Base-by-base conservation (phyloP, 345 rosid genomes). In the Bretschneidera sinensis region DNA sequence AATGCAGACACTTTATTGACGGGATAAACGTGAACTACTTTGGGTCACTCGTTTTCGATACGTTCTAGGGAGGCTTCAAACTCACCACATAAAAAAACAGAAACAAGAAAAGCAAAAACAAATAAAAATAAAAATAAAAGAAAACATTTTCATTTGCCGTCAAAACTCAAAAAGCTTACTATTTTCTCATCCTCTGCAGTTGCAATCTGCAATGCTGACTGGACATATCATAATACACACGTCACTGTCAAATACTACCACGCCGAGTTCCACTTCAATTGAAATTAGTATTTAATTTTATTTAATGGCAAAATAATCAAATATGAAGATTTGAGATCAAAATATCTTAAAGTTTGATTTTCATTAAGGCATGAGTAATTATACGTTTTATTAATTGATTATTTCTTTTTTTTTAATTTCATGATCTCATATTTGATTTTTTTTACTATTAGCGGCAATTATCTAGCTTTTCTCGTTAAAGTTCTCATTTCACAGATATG, bases 21-120 rank as follows among this genome's bases (percentile, higher is more conserved):
- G 45, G 50, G 55, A 55, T 50, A 61, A 56, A 23, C 18, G 47
- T 9, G 53, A 21, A 0, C 20, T 19, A n/a, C 28, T 55, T 19
- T 13, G 4, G 49, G 50, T 67, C 71, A 64, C 57, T 51, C 64
- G 45, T 68, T 67, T 49, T 1, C 59, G 62, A 23, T 50, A 54
- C 18, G 23, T 45, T 21, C 69, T 16, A 48, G 45, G n/a, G n/a
- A n/a, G n/a, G 61, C 23, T 3, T 17, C 19, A 11, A 2, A 17
- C 33, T 39, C 56, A 24, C 58, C 68, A 20, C 59, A 21, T 21
- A 35, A 13, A 1, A 14, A 7, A 14, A 17, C 13, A 7, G 15
- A 19, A 15, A 16, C 6, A 28, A 33, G 10, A 33, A 21, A 1
- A 22, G 8, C 2, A 10, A 2, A 15, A n/a, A 25, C 34, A 43